These are phyloP conservation scores for Fusarium sp. DNA, from an alignment of 2,329 filamentous ascomycete genomes.

Conservation along the genomic window DNA sequence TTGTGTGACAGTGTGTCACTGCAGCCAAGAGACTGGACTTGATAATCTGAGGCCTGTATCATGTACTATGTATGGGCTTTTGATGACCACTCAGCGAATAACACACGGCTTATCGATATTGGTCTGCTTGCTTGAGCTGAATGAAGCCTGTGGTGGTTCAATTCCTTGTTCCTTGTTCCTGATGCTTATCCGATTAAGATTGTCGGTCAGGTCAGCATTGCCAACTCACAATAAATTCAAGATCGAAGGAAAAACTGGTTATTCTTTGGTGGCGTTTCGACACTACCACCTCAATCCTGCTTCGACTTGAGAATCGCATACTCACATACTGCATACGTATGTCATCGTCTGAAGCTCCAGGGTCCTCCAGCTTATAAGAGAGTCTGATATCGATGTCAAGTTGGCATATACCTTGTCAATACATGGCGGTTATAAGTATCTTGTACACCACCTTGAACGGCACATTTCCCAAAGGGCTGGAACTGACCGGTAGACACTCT, in stretches of 20 bases:
- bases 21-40: conserved; percentile 33
- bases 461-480: conserved; percentile 32
- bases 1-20: conserved; percentile 42
- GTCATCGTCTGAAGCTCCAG: conserved; percentile 15
- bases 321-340: conserved; percentile 19
- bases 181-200: conserved; percentile 19
- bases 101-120: conserved; percentile 45
- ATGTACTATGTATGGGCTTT: neutral
- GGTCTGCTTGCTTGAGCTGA: conserved; percentile 33
- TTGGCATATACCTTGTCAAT: conserved; percentile 37
- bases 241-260: conserved; percentile 21
- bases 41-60: conserved; percentile 4
- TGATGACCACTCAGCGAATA: conserved; percentile 40
- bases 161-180: conserved; percentile 37
- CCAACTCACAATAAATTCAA: conserved; percentile 10
- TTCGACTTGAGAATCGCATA: conserved; percentile 11
- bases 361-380: conserved; percentile 31
- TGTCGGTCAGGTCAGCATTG: conserved; percentile 10
- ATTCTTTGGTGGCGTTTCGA: conserved; percentile 22
- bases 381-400: conserved; percentile 35
- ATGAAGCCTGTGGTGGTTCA: conserved; percentile 21
- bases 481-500: conserved; percentile 23
- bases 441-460: conserved; percentile 42
- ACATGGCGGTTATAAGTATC: conserved; percentile 27
- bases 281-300: conserved; percentile 19